These are phyloP conservation scores for Monosporascus sp. DNA, from an alignment of 2,329 filamentous ascomycete genomes.

Conservation along the genomic window DNA sequence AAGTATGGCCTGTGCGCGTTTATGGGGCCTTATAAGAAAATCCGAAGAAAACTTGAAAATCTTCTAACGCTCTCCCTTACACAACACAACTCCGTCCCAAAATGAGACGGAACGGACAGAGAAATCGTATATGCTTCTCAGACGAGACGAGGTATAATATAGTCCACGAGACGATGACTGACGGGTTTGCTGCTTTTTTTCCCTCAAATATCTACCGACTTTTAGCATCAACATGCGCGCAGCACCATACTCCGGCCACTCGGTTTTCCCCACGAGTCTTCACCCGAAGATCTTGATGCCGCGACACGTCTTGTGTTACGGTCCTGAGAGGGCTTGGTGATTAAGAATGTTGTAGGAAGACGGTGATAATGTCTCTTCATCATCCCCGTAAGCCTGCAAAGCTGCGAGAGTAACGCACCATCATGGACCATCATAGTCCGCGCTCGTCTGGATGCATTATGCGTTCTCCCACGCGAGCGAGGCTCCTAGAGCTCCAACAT, in stretches of 20 bases:
- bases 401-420: slow-evolving; percentile 36
- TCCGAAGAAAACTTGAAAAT: no score
- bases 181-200: slow-evolving; percentile 5
- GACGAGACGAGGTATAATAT: no score
- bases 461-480: slow-evolving; percentile 36
- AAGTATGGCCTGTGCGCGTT: no score
- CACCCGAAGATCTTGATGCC: slow-evolving; percentile 23
- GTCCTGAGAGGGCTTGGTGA: slow-evolving; percentile 25
- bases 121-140: no score
- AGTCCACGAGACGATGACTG: slow-evolving; percentile 1
- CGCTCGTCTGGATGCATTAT: slow-evolving; percentile 31
- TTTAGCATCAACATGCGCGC: slow-evolving; percentile 11
- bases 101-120: no score
- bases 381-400: slow-evolving; percentile 5
- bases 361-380: slow-evolving; percentile 13
- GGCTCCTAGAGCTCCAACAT: slow-evolving; percentile 48
- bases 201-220: background rate
- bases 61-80: no score
- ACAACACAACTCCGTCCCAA: no score
- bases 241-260: slow-evolving; percentile 23
- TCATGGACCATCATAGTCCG: slow-evolving; percentile 49
- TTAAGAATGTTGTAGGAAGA: slow-evolving; percentile 6
- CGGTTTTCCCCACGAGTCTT: slow-evolving; percentile 25
- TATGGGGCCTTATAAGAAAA: no score
- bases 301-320: slow-evolving; percentile 29